phyloP scores from a whole-genome alignment of 1,284 basidiomycete genomes.

The Cutaneotrichosporon sp. region DNA sequence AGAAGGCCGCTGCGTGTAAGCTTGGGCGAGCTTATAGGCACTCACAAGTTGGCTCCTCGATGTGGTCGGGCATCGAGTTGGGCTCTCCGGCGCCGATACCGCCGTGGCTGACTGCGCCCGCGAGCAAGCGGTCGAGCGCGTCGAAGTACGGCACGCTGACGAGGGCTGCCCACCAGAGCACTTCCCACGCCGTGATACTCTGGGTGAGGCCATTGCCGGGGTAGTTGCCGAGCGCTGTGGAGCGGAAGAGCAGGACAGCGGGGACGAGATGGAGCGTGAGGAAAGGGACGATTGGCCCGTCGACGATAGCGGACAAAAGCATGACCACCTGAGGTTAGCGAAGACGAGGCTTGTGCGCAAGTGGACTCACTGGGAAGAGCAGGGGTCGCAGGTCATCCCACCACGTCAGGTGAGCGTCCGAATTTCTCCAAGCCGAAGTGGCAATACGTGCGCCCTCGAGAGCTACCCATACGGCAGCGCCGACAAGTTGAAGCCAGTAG shows the following conservation, averaged over 20 bases:
- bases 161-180: slow-evolving; percentile 40
- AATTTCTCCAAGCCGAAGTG: not conserved
- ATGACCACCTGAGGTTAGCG: slow-evolving; percentile 6
- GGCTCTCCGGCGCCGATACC: slow-evolving; percentile 24
- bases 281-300: slow-evolving; percentile 37
- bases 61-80: slow-evolving; percentile 25
- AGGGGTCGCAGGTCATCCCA: slow-evolving; percentile 21
- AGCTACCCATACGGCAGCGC: slow-evolving; percentile 25
- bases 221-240: slow-evolving; percentile 23
- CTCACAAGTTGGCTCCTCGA: slow-evolving; percentile 32
- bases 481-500: slow-evolving; percentile 23
- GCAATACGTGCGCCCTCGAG: slow-evolving; percentile 18
- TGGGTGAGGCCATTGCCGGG: slow-evolving; percentile 21
- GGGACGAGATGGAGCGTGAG: slow-evolving; percentile 39
- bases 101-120: slow-evolving; percentile 31
- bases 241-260: slow-evolving; percentile 39
- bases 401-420: too few species aligned
- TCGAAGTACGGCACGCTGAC: slow-evolving; percentile 43
- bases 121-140: slow-evolving; percentile 35
- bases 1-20: slow-evolving; percentile 32
- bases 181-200: slow-evolving; percentile 29
- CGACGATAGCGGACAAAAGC: slow-evolving; percentile 18
- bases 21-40: not conserved
- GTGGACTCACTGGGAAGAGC: slow-evolving; percentile 31
- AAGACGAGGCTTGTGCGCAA: too few species aligned